Evolutionary conservation across 495 filamentous ascomycete species (phyloP), one percentile per base, ranked within the genome.

Genomic region (Penicillium fimorum): DNA sequence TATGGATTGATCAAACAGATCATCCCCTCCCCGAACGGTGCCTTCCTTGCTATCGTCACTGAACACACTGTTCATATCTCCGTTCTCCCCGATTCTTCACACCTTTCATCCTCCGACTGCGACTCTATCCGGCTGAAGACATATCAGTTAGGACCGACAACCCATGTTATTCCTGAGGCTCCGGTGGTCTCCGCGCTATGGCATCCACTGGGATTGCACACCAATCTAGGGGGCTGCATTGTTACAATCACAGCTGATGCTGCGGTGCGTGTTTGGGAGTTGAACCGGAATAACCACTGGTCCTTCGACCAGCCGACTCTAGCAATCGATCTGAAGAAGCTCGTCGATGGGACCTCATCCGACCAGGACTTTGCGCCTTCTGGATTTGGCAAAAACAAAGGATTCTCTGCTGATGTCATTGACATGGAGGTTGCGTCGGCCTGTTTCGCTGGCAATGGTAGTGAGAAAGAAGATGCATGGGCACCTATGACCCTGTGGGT

Each of bases 401-500:
- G 84, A 12, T 96, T 94, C 65, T 92, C 90, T 18, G 87, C 91
- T 0, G 92, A 96, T 65, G 78, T 80, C 6, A 78, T 91, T 37
- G 91, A 95, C 55, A 92, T 96, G 88, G 87, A 93, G 59, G 88
- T 92, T 12, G 90, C 88, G 12, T 85, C 91, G 5, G 89, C 92
- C 40, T 89, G 85, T 63, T 96, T 96, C 71, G 88, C 87, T 0
- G 85, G 85, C 18, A 84, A 75, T 50, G 87, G 85, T 29, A 72
- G 65, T 25, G 76, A 76, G 35, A 78, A 72, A 29, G 89, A 92
- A 49, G 84, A 89, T 62, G 87, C 86, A 29, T 96, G 92, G 92
- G 87, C 89, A 7, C 79, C 89, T 13, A 96, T 94, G 90, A 95
- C 92, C 3, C 74, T 96, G 17, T 96, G 91, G 91, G 73, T 96